phyloP scores from a whole-genome alignment of 1,139 yeast genomes.

The Yarrowia galli region DNA sequence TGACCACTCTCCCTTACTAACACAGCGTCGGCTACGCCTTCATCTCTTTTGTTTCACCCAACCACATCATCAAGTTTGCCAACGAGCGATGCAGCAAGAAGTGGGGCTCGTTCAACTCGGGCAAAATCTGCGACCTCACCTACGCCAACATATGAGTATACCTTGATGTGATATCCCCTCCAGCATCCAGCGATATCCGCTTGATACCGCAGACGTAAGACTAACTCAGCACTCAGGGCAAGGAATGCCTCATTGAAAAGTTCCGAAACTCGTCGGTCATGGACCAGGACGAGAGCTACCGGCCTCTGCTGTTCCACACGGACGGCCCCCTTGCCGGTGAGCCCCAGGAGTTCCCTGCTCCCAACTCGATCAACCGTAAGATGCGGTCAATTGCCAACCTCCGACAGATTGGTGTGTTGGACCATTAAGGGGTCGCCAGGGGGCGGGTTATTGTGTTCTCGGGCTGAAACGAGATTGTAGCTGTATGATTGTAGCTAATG shows the following conservation, averaged over 20 bases:
- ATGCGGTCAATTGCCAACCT: conserved; percentile 51
- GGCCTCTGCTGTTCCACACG: conserved; percentile 55
- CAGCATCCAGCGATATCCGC: conserved; percentile 4
- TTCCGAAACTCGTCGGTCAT: conserved; percentile 60
- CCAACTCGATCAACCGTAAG: conserved; percentile 51
- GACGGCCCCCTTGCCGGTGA: conserved; percentile 53
- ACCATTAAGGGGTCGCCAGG: background rate
- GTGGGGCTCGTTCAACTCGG: conserved; percentile 58
- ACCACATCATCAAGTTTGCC: conserved; percentile 56
- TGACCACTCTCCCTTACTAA: background rate
- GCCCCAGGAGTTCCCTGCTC: conserved; percentile 52
- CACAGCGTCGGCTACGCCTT: conserved; percentile 59
- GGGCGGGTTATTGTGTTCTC: background rate
- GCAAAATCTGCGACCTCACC: conserved; percentile 58
- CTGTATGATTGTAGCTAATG: conserved; percentile 2
- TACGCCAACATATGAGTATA: conserved; percentile 56
- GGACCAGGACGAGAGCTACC: conserved; percentile 54
- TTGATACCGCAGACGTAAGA: conserved; percentile 4
- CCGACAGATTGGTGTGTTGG: conserved; percentile 48
- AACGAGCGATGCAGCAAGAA: conserved; percentile 56
- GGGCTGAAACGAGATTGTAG: background rate
- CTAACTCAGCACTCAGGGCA: conserved; percentile 53
- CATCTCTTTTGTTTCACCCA: conserved; percentile 57
- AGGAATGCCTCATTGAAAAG: conserved; percentile 55
- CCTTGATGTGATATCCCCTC: conserved; percentile 37